Base-by-base conservation (phyloP, 768 basidiomycete genomes). In the Termitomyces sp. region DNA sequence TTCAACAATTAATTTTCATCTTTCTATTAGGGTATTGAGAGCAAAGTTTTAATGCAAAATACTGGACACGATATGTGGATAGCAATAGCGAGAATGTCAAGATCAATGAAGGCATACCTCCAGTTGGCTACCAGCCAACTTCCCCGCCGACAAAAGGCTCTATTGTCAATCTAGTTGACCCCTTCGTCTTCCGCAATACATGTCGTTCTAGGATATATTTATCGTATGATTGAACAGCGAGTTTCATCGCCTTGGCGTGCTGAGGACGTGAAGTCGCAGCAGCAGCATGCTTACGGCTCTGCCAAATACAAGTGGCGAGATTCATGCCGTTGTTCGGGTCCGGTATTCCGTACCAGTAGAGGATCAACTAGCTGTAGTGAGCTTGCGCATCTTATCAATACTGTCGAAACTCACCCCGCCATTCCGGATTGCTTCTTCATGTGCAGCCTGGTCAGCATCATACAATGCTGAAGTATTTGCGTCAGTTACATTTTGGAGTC, bases 221-320 rank as follows among this genome's bases (percentile, higher is more conserved):
- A 61, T 93, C 88, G 67, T 93, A 97, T 2, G 88, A 85, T 3
- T 70, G 69, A 9, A 80, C 81, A 0, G 96, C 88, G 5, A 96
- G 81, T 57, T 75, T 80, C 85, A 92, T 92, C 2, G 95, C 96
- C 38, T 77, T 77, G 53, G 87, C 78, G 64, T 98, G 96, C 55
- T 87, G 78, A 14, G 91, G 92, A 6, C 85, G 80, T 0, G 83
- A 81, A 60, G 84, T 92, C 0, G 94, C 94, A 3, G 83, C 84
- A 26, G 85, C 71, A 4, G 95, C 96, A 58, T 93, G 88, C 60
- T 80, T 79, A 6, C 94, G 84, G 41, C 88, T 91, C 71, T 89
- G 86, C 95, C 96, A 98, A 41, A 98, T 87, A 72, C 95, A 98
- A 17, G 94, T 97, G 8, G 95, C 93, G 52, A 97, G 82, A 68